Evolutionary conservation across 148 eudicot species (phyloP).

Genomic region (Suaeda aralocaspica): DNA sequence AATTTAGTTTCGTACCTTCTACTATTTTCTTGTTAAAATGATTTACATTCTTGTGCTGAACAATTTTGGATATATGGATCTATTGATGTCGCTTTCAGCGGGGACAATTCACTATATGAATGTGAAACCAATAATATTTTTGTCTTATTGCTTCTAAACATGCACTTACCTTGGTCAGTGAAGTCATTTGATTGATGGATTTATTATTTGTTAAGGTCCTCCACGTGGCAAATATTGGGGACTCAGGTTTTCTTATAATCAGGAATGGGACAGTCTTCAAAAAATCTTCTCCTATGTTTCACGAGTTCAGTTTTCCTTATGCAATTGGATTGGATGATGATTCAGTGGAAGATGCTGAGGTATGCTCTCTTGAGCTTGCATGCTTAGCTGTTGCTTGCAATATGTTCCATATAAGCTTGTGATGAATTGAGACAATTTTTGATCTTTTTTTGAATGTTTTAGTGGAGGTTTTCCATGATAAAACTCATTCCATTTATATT

Average conservation of each 20-base stretch:
- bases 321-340: constrained; percentile 49
- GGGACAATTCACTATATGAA: background rate
- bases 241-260: constrained; percentile 61
- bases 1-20: too few species aligned
- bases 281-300: constrained; percentile 66
- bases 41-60: background rate
- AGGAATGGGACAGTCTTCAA: constrained; percentile 50
- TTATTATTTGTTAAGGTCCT: constrained; percentile 43
- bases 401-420: background rate
- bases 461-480: background rate
- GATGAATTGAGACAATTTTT: background rate
- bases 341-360: constrained; percentile 57
- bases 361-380: constrained; percentile 18
- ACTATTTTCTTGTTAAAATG: background rate
- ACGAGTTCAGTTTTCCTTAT: constrained; percentile 65
- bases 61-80: background rate
- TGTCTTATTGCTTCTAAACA: background rate
- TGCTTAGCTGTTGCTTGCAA: too few species aligned
- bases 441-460: background rate
- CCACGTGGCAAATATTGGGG: constrained; percentile 80
- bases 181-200: constrained; percentile 6
- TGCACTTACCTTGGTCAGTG: background rate
- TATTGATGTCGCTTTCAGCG: background rate
- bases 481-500: background rate
- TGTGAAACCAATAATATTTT: too few species aligned